These are phyloP conservation scores for Ziziphus jujuba DNA, from an alignment of 306 rosid species.

Conservation along the genomic window DNA sequence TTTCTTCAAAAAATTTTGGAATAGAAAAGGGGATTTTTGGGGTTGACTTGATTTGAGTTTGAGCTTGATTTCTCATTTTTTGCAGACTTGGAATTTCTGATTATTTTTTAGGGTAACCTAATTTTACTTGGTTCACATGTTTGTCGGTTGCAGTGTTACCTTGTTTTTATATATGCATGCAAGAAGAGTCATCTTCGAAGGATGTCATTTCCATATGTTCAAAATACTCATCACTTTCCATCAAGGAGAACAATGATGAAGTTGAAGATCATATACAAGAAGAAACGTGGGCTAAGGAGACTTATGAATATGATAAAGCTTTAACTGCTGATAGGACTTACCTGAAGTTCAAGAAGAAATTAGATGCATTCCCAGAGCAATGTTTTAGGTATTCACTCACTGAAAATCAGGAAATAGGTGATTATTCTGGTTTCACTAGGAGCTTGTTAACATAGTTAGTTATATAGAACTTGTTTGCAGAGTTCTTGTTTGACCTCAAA, in stretches of 20 bases:
- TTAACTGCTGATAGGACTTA: conserved; percentile 78
- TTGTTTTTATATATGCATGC: conserved; percentile 73
- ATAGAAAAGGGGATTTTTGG: too few species aligned
- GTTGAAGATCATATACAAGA: conserved; percentile 46
- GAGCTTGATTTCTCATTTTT: too few species aligned
- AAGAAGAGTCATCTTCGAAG: conserved; percentile 47
- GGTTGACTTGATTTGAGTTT: too few species aligned
- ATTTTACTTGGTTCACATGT: conserved; percentile 8
- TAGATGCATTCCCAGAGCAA: conserved; percentile 80
- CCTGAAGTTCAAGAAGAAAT: conserved; percentile 83
- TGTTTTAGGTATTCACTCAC: conserved; percentile 67
- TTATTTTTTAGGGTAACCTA: neutral
- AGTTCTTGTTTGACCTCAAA: neutral
- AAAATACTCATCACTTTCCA: conserved; percentile 64
- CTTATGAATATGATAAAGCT: conserved; percentile 82
- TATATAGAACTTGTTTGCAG: neutral
- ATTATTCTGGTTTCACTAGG: neutral
- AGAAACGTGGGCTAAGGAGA: conserved; percentile 71
- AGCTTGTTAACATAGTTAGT: conserved; percentile 6
- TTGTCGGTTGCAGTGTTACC: conserved; percentile 68
- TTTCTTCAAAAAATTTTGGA: too few species aligned
- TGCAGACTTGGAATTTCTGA: neutral
- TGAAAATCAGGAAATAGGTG: neutral
- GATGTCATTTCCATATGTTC: conserved; percentile 52
- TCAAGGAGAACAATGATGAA: conserved; percentile 40